Evolutionary conservation across 495 filamentous ascomycete species (phyloP), one percentile per base, ranked within the genome.

Genomic region (Penicillium crystallinum): DNA sequence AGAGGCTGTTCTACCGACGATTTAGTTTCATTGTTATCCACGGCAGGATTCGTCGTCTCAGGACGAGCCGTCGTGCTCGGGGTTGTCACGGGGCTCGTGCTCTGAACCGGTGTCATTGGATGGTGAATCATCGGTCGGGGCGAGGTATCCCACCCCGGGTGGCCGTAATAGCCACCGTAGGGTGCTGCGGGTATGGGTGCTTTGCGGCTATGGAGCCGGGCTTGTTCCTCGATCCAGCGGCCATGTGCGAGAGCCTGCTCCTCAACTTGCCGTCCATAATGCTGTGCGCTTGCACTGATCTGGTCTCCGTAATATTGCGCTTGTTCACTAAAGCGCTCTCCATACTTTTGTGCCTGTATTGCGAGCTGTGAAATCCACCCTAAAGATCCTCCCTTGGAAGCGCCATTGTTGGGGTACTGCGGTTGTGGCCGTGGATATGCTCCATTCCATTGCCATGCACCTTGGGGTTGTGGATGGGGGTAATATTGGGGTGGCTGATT

Each of bases 141-240:
- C 6, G 37, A 34, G 21, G 41, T 41, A 30, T 38, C 52, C 55
- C 54, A 58, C 9, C 41, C 8, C 9, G 54, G 54, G n/a, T 33
- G 43, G 0, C 49, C 25, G n/a, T 40, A 38, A 22, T 44, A 36
- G 4, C 41, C 41, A 22, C 23, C 22, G 4, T 48, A 48, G 12
- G 17, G 36, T 21, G 37, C 29, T 5, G 21, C 23, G 2, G 29
- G n/a, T 14, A 50, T 34, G 18, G 38, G 48, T 42, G 58, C 55
- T 55, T 72, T 63, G 4, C 64, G 60, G 6, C 64, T 62, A 22
- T 61, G 52, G 10, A 68, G 47, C 3, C 66, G 41, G 11, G 72
- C 68, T 31, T 77, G 72, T 41, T 72, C 65, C 57, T 75, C 72
- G 9, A 75, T 49, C 71, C 72, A 74, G 10, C 70, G 63, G 14